Percentiles rank a stretch among this genome's conserved stretches.
phyloP scores from a whole-genome alignment of 1,284 basidiomycete genomes.

The Cystobasidium slooffiae region DNA sequence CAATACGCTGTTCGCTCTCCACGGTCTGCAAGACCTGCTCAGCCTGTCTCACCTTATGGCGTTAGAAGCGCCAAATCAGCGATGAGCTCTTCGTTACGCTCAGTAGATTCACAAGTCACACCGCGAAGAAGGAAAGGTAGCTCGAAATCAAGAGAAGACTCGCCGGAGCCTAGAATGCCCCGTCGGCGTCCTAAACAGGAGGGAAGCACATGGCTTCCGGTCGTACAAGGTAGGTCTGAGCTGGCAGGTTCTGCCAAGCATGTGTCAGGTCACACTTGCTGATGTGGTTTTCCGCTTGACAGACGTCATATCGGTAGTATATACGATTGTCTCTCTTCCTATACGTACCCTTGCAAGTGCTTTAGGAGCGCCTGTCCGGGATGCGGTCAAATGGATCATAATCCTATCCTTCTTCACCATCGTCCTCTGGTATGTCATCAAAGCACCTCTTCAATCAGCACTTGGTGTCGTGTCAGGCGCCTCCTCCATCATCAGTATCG shows the following conservation, averaged over 20 bases:
- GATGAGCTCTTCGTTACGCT: background rate
- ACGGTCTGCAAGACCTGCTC: background rate
- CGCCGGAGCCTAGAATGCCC: background rate
- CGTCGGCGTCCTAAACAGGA: background rate
- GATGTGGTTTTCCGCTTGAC: too few relatives aligned
- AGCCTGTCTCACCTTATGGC: background rate
- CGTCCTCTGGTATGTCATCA: background rate
- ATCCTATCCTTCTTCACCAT: background rate
- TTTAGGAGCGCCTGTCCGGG: constrained; percentile 1
- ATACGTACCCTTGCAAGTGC: background rate
- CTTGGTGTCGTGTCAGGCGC: background rate
- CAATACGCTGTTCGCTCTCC: constrained; percentile 16
- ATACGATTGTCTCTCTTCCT: background rate
- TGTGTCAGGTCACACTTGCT: background rate
- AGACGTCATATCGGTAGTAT: background rate
- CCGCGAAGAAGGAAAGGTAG: constrained; percentile 16
- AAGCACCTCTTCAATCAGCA: background rate
- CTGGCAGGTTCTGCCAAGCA: too few relatives aligned
- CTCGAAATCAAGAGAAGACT: background rate
- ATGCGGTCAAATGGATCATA: constrained; percentile 20
- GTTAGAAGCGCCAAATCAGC: background rate
- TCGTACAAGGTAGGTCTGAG: constrained; percentile 9
- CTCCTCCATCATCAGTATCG: background rate
- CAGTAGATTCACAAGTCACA: background rate
- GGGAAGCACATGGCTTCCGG: constrained; percentile 3